A percentile compares a stretch with the other conserved stretches of the same genome.
Evolutionary conservation across 345 rosid genomes (phyloP).

Genomic region (Atalantia buxifolia): DNA sequence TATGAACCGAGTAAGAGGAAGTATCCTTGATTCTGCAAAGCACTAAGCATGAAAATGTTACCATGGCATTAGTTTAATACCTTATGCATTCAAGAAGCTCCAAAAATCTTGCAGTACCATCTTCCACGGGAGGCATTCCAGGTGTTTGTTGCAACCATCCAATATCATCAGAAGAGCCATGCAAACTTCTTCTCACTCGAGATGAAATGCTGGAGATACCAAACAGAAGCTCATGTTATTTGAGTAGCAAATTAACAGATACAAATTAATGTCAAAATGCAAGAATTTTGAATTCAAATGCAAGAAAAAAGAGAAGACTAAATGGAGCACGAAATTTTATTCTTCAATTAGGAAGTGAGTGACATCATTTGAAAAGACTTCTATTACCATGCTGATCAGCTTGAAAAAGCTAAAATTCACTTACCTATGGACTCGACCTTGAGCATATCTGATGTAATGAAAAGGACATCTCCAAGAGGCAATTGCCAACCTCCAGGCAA

Average conservation of each 20-base stretch:
- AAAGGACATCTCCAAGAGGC: slow-evolving; percentile 40
- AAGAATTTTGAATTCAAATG: not conserved
- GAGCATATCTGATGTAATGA: slow-evolving; percentile 35
- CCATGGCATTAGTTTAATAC: slow-evolving; percentile 16
- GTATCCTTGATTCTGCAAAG: not conserved
- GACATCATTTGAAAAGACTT: not conserved
- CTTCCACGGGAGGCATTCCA: slow-evolving; percentile 55
- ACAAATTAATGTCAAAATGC: not conserved
- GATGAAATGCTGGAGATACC: slow-evolving; percentile 41
- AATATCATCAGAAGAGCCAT: slow-evolving; percentile 65
- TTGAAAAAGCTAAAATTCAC: slow-evolving; percentile 8
- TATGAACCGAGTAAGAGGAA: not conserved
- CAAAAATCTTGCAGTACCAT: slow-evolving; percentile 58
- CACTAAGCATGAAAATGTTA: not conserved
- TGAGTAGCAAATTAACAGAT: slow-evolving; percentile 4
- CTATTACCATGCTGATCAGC: not conserved
- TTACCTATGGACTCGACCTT: slow-evolving; percentile 45
- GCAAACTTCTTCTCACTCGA: slow-evolving; percentile 48
- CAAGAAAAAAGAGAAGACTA: not conserved
- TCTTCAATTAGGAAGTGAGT: not conserved
- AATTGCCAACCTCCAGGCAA: slow-evolving; percentile 38
- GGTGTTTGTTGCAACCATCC: slow-evolving; percentile 66
- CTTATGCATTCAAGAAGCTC: slow-evolving; percentile 54
- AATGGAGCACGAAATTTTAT: not conserved
- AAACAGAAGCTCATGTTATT: slow-evolving; percentile 6